Conservation (phyloP, 139 green algal genomes). For the Chlamydomonas applanata region DNA sequence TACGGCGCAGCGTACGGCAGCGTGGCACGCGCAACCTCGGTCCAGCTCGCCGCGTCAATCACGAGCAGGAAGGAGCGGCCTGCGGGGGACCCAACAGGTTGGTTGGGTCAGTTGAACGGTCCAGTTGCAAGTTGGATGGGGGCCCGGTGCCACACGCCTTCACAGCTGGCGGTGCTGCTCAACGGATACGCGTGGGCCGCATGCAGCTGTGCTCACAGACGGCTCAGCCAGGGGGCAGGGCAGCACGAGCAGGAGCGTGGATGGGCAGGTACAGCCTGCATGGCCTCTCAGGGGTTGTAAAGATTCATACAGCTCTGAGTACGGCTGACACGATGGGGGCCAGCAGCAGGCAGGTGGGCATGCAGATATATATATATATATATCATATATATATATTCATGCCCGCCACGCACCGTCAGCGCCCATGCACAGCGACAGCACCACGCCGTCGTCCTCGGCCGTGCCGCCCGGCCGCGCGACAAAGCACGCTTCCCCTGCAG, state of each 20-base stretch:
- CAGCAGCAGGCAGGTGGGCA: too few species aligned
- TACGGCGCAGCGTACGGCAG: slow-evolving; percentile 63
- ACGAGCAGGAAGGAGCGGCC: slow-evolving; percentile 53
- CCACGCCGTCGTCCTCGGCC: slow-evolving; percentile 76
- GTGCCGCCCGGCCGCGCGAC: slow-evolving; percentile 43
- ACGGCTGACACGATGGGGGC: too few species aligned
- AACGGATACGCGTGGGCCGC: too few species aligned
- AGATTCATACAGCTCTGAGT: too few species aligned
- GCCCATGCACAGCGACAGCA: slow-evolving; percentile 50
- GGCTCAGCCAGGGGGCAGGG: not conserved
- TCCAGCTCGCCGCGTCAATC: slow-evolving; percentile 58
- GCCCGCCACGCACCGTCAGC: slow-evolving; percentile 35
- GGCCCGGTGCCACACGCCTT: not conserved
- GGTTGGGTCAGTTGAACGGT: too few species aligned
- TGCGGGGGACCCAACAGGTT: not conserved
- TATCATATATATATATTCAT: too few species aligned
- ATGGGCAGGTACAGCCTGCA: too few species aligned
- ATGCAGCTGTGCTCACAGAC: too few species aligned
- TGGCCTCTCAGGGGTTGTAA: too few species aligned
- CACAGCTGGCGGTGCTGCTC: too few species aligned
- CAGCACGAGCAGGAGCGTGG: not conserved
- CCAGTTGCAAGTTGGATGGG: not conserved
- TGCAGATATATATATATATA: too few species aligned
- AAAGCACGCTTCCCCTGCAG: slow-evolving; percentile 67
- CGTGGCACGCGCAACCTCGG: slow-evolving; percentile 57